Conservation (phyloP, 208 protist species). For the Acanthamoeba castellanii region DNA sequence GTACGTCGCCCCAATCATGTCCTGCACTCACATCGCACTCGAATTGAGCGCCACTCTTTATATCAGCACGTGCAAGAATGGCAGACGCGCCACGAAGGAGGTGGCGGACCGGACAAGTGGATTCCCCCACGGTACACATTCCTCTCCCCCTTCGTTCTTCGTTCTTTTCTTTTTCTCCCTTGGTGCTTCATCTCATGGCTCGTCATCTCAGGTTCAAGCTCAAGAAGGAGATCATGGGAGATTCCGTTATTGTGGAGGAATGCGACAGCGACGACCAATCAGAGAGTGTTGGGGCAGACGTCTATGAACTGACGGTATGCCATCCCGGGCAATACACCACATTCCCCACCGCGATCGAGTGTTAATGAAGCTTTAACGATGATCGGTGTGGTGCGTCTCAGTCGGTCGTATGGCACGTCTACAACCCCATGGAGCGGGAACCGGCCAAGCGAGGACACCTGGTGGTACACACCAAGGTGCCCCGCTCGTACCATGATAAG, state of each 20-base stretch:
- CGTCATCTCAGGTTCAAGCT: neutral
- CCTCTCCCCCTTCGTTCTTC: neutral
- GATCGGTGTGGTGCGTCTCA: neutral
- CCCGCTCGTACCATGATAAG: neutral
- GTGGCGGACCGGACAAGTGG: neutral
- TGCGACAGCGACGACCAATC: neutral
- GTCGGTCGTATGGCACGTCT: conserved; percentile 41
- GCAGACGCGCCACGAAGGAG: neutral
- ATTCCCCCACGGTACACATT: neutral
- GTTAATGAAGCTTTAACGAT: neutral
- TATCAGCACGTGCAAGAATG: conserved; percentile 13
- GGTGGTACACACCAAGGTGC: conserved; percentile 69
- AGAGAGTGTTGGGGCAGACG: neutral
- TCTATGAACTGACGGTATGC: conserved; percentile 28
- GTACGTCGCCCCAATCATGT: neutral
- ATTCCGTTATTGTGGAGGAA: conserved; percentile 3
- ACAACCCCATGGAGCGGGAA: conserved; percentile 39
- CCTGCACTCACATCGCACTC: neutral
- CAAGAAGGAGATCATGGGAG: conserved; percentile 37
- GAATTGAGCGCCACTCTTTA: neutral
- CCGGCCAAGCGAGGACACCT: conserved; percentile 60
- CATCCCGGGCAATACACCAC: too few species aligned
- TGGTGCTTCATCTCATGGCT: neutral
- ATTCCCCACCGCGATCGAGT: neutral
- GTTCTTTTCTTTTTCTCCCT: neutral